Percentiles rank a stretch among this genome's conserved stretches.
phyloP scores from a whole-genome alignment of 441 rosid genomes.

The Brassica hybrid region DNA sequence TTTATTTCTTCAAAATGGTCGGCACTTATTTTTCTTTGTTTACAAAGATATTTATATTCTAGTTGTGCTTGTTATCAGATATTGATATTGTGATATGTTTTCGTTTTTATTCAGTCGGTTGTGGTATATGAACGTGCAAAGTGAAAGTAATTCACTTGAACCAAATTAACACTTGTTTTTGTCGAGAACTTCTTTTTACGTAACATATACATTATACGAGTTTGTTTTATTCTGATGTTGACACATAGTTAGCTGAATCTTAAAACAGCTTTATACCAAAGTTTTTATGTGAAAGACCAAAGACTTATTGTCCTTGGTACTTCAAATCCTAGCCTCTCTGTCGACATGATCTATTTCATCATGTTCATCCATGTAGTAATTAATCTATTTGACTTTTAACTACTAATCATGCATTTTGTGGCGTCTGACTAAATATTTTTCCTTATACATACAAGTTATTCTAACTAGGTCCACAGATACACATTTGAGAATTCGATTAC shows the following conservation, averaged over 20 bases:
- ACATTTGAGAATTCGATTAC: too few species aligned
- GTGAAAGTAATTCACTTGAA: background rate
- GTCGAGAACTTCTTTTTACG: background rate
- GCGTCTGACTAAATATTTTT: background rate
- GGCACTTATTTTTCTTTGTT: background rate
- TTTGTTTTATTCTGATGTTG: background rate
- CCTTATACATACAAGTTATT: too few species aligned
- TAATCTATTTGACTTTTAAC: background rate
- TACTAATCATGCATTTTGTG: background rate
- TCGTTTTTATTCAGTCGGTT: background rate
- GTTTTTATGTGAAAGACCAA: background rate
- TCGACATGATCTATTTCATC: background rate
- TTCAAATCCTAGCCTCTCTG: background rate
- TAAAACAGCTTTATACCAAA: background rate
- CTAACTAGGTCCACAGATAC: too few species aligned
- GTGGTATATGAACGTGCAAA: background rate
- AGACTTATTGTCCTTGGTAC: background rate
- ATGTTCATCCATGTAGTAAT: background rate
- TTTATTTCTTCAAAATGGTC: slow-evolving; percentile 3
- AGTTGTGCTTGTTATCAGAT: background rate
- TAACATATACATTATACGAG: background rate
- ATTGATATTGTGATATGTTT: background rate
- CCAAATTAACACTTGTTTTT: background rate
- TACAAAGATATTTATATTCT: background rate
- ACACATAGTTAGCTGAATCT: background rate